Evolutionary conservation across 1,139 yeast genomes (phyloP).

Genomic region (Pichia sp.): DNA sequence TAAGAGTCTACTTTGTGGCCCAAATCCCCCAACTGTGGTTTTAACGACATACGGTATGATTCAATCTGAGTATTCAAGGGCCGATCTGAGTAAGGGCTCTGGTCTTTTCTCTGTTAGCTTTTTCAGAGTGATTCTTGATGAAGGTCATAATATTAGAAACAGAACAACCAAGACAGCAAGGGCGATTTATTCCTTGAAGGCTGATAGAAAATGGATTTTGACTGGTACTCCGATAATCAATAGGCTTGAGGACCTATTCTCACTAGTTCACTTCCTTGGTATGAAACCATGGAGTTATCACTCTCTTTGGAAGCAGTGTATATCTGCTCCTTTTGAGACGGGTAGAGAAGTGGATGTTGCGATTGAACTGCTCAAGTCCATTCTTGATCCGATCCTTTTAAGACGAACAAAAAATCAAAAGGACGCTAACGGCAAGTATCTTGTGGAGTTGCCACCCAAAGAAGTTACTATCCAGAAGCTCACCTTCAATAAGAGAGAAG

Average conservation of each 20-base stretch:
- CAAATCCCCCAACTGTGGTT: conserved; percentile 60
- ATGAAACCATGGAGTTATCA: conserved; percentile 89
- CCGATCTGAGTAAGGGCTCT: conserved; percentile 16
- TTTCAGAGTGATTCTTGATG: conserved; percentile 79
- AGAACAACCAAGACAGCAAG: conserved; percentile 74
- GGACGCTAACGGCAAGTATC: conserved; percentile 61
- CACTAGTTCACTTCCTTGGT: conserved; percentile 65
- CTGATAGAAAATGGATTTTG: conserved; percentile 73
- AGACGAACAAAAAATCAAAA: conserved; percentile 87
- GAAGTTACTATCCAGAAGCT: conserved; percentile 64
- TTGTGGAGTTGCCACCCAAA: conserved; percentile 74
- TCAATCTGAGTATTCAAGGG: conserved; percentile 56
- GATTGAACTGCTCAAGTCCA: conserved; percentile 74
- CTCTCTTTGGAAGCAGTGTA: conserved; percentile 83
- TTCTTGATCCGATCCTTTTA: conserved; percentile 74
- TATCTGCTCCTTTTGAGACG: conserved; percentile 76
- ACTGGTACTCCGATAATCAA: conserved; percentile 96
- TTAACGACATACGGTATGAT: conserved; percentile 88
- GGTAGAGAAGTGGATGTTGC: conserved; percentile 64
- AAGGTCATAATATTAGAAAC: conserved; percentile 87
- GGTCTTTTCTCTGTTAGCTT: conserved; percentile 73
- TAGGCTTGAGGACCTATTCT: conserved; percentile 70
- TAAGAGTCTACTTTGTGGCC: conserved; percentile 35
- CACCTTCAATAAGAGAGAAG: conserved; percentile 60
- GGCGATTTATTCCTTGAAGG: conserved; percentile 60